Evolutionary conservation across 768 basidiomycete genomes (phyloP).

Genomic region (Leccinellum rugosiceps): DNA sequence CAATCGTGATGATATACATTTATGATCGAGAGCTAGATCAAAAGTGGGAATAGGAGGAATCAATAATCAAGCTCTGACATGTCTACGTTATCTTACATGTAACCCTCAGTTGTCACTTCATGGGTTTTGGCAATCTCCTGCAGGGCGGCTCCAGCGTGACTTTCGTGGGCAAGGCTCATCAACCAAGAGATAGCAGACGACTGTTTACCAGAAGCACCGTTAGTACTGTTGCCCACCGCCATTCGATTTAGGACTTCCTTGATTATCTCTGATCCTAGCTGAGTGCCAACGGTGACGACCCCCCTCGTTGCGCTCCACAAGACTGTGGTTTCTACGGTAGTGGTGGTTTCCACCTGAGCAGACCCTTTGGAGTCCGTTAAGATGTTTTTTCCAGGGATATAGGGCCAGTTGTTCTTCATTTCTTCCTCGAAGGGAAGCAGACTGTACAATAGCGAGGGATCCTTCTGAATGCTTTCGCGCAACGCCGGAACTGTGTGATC

Average conservation of each 20-base stretch:
- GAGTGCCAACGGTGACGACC: slow-evolving; percentile 9
- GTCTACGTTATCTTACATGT: not conserved
- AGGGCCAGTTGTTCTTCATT: slow-evolving; percentile 48
- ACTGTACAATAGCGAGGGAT: slow-evolving; percentile 42
- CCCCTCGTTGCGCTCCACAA: slow-evolving; percentile 20
- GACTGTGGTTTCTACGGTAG: slow-evolving; percentile 2
- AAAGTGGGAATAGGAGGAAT: not conserved
- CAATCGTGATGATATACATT: not conserved
- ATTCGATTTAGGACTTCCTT: slow-evolving; percentile 19
- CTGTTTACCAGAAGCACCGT: slow-evolving; percentile 8
- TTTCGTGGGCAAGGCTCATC: slow-evolving; percentile 24
- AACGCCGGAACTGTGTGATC: slow-evolving; percentile 33
- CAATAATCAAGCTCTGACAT: not conserved
- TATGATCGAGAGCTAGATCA: not conserved
- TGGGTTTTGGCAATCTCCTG: slow-evolving; percentile 13
- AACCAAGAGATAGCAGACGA: slow-evolving; percentile 23
- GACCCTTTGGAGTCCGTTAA: slow-evolving; percentile 8
- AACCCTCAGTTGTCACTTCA: not conserved
- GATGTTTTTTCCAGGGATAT: slow-evolving; percentile 26
- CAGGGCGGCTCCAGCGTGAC: slow-evolving; percentile 21
- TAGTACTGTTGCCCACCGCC: slow-evolving; percentile 8
- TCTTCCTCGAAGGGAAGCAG: slow-evolving; percentile 53
- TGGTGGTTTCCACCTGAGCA: slow-evolving; percentile 3
- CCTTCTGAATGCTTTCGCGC: slow-evolving; percentile 32
- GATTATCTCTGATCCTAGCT: slow-evolving; percentile 19